phyloP scores from a whole-genome alignment of 805 yeast genomes.

The Clavispora carvajalis region DNA sequence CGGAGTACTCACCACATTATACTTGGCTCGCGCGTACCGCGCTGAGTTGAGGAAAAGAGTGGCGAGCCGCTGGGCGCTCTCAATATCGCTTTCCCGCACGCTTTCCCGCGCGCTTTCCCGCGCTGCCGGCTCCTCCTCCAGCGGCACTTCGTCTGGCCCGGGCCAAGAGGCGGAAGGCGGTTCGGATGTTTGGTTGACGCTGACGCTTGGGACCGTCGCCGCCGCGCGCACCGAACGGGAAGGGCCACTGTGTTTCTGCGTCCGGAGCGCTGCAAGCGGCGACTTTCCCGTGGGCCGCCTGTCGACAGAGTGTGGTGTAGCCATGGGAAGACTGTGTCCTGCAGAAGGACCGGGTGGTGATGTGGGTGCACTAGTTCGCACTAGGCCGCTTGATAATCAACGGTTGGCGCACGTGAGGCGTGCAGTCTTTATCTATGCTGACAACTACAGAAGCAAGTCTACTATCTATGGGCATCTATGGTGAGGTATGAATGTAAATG shows the following conservation, averaged over 20 bases:
- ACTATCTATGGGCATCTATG: too few species aligned
- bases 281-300: slow-evolving; percentile 5
- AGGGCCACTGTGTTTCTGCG: background rate
- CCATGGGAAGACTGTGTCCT: background rate
- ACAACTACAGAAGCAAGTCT: too few species aligned
- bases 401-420: too few species aligned
- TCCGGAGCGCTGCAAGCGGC: background rate
- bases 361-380: too few species aligned
- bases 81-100: too few species aligned
- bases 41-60: slow-evolving; percentile 10
- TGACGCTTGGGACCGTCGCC: too few species aligned
- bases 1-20: slow-evolving; percentile 10
- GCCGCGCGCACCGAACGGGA: background rate
- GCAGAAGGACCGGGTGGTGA: background rate
- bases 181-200: too few species aligned
- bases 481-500: too few species aligned
- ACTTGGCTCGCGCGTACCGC: slow-evolving; percentile 7
- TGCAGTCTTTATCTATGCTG: too few species aligned
- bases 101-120: too few species aligned
- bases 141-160: background rate
- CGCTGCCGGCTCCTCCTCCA: background rate
- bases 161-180: background rate
- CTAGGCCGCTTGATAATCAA: too few species aligned
- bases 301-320: slow-evolving; percentile 2
- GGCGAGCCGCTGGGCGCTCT: slow-evolving; percentile 8